Base-by-base conservation (phyloP, 2,329 filamentous ascomycete species). In the Aspergillus versicolor region DNA sequence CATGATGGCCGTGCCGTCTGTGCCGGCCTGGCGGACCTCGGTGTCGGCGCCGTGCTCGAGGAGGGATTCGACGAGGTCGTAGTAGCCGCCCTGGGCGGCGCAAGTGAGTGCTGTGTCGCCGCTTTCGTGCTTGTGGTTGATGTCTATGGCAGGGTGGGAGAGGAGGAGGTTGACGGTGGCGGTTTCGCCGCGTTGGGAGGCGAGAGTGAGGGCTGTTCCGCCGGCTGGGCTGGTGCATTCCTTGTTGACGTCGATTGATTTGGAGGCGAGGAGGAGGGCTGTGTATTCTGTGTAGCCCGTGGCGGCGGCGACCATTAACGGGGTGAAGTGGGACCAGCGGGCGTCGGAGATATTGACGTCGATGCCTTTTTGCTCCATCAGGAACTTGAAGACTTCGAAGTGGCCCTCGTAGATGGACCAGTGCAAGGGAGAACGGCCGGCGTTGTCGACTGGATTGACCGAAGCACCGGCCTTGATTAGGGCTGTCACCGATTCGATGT, bases 1-100 rank as follows among this genome's bases (percentile, higher is more conserved):
- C 44, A 57, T 45, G n/a, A 57, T 41, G 3, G 49, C 55, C 4
- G 55, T 57, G 5, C 55, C 55, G 11, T 41, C 6, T 2, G 49
- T 30, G 13, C 44, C 49, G 1, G 12, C n/a, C n/a, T 57, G 43
- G 8, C 15, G 21, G 4, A 49, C 44, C 24, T 57, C 49, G 5
- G 55, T 53, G 30, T 57, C 38, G 1, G 49, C 55, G 7, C 55
- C 44, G 5, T 47, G 19, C 27, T 57, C 38, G 11, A 57, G 44
- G 6, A 57, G 48, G n/a, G 43, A 44, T 13, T 57, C 49, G 5
- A 49, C 49, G 9, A 52, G 12, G 11, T 15, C 24, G 27, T 53
- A 27, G 24, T 44, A 44, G 2, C 55, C 55, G 5, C 38, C 7
- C 15, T 49, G 19, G 0, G 49, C 49, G n/a, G 55, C 55, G 1